Conservation (phyloP, 2,329 filamentous ascomycete species). For the Taxawa tesnikishii region DNA sequence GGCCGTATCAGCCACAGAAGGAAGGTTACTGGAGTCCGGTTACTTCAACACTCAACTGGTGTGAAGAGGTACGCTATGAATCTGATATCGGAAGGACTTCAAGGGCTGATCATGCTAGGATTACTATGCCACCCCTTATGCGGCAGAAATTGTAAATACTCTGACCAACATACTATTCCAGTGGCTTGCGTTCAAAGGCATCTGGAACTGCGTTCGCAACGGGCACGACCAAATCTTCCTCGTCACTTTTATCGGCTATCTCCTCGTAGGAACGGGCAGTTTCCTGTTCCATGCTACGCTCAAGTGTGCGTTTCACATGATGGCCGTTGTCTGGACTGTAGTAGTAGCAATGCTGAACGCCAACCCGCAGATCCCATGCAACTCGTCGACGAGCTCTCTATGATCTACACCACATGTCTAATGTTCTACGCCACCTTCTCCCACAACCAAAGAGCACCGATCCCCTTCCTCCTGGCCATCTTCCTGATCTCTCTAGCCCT, state of each 20-base stretch:
- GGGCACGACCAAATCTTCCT: conserved; percentile 66
- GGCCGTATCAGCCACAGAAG: conserved; percentile 37
- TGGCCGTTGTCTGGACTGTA: no score
- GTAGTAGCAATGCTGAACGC: conserved; percentile 2
- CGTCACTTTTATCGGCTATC: conserved; percentile 50
- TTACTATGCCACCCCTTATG: conserved; percentile 62
- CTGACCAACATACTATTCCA: conserved; percentile 75
- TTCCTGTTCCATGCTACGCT: conserved; percentile 53
- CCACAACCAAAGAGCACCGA: conserved; percentile 44
- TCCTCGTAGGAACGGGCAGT: conserved; percentile 48
- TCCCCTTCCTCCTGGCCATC: conserved; percentile 44
- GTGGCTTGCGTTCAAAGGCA: conserved; percentile 62
- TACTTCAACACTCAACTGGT: conserved; percentile 66
- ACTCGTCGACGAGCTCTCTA: conserved; percentile 56
- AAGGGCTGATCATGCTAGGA: conserved; percentile 38
- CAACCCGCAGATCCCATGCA: conserved; percentile 61
- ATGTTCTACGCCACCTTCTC: conserved; percentile 66
- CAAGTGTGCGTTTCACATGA: conserved; percentile 37
- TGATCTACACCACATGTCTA: conserved; percentile 61
- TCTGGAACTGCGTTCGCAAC: conserved; percentile 59
- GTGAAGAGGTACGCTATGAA: conserved; percentile 55
- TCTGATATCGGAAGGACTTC: background rate
- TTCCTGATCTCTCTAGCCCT: conserved; percentile 39
- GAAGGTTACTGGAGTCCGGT: conserved; percentile 57
- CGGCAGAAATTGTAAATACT: conserved; percentile 68